phyloP scores from a whole-genome alignment of 2,329 filamentous ascomycete species.

The Penicillium verrucosum region DNA sequence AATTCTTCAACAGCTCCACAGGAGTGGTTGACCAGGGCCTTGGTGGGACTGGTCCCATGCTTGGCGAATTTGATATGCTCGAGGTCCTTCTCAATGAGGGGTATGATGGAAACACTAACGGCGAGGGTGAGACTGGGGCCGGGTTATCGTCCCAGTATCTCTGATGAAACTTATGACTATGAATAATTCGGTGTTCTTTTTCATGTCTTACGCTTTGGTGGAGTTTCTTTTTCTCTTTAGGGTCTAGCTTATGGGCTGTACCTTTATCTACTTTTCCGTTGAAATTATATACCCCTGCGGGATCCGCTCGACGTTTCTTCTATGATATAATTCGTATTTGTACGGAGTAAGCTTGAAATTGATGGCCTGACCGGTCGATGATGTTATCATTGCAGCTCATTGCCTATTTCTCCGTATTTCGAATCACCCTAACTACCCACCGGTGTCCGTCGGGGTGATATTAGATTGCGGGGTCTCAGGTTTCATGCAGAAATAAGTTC shows the following conservation, averaged over 20 bases:
- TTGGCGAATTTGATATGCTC: constrained; percentile 54
- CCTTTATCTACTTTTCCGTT: neutral
- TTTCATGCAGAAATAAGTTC: neutral
- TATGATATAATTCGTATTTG: neutral
- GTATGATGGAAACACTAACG: constrained; percentile 31
- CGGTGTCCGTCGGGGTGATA: constrained; percentile 21
- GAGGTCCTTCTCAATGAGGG: constrained; percentile 46
- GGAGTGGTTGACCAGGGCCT: constrained; percentile 51
- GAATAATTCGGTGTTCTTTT: neutral
- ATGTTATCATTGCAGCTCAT: neutral
- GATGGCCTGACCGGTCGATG: neutral
- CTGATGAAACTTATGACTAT: constrained; percentile 5
- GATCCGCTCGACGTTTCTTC: constrained; percentile 12
- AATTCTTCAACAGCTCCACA: constrained; percentile 52
- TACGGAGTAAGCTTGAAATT: neutral
- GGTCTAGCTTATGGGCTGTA: neutral
- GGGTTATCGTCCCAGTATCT: constrained; percentile 30
- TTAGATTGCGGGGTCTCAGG: constrained; percentile 7
- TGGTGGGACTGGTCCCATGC: constrained; percentile 60
- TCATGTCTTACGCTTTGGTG: neutral
- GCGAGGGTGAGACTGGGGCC: constrained; percentile 20
- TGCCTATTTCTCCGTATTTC: neutral
- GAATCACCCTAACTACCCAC: neutral
- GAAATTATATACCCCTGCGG: constrained; percentile 21
- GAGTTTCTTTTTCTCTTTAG: neutral